A percentile compares a stretch with the other conserved stretches of the same genome.
Evolutionary conservation across 495 filamentous ascomycete species (phyloP).

Genomic region (Cryomyces minteri): DNA sequence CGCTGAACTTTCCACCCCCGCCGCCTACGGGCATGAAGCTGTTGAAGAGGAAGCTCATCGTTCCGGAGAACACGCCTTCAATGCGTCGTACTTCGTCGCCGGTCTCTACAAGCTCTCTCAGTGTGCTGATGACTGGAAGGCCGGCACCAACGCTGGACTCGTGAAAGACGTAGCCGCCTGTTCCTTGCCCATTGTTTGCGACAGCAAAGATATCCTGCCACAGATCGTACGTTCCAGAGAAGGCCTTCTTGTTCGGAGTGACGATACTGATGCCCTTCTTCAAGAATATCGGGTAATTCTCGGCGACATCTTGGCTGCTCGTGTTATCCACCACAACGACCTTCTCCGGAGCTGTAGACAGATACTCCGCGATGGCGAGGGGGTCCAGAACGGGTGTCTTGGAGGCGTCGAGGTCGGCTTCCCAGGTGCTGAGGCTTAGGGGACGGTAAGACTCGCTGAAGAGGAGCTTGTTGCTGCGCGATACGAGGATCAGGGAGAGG

Average conservation of each 20-base stretch:
- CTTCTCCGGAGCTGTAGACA: constrained; percentile 48
- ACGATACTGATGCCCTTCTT: constrained; percentile 68
- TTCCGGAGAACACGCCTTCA: constrained; percentile 92
- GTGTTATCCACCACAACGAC: constrained; percentile 87
- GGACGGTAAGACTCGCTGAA: constrained; percentile 37
- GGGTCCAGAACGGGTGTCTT: constrained; percentile 38
- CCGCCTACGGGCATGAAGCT: constrained; percentile 42
- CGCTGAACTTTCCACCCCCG: constrained; percentile 54
- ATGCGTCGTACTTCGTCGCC: constrained; percentile 77
- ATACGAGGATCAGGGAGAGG: constrained; percentile 59
- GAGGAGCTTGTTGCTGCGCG: constrained; percentile 61
- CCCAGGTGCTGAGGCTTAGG: constrained; percentile 17
- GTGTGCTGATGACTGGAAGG: constrained; percentile 75
- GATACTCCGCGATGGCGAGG: constrained; percentile 49
- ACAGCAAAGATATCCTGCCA: constrained; percentile 69
- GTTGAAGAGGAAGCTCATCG: constrained; percentile 94
- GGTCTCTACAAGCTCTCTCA: constrained; percentile 76
- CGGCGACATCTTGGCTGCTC: constrained; percentile 61
- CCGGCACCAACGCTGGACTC: constrained; percentile 87
- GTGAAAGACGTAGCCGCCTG: constrained; percentile 68
- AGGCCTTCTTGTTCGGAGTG: constrained; percentile 96
- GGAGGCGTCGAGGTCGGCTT: constrained; percentile 28
- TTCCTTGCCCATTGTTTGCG: constrained; percentile 23
- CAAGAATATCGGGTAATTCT: constrained; percentile 61
- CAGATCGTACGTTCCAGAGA: constrained; percentile 53